These are phyloP conservation scores for Abortiporus biennis DNA, from an alignment of 1,284 basidiomycete species.

Conservation along the genomic window DNA sequence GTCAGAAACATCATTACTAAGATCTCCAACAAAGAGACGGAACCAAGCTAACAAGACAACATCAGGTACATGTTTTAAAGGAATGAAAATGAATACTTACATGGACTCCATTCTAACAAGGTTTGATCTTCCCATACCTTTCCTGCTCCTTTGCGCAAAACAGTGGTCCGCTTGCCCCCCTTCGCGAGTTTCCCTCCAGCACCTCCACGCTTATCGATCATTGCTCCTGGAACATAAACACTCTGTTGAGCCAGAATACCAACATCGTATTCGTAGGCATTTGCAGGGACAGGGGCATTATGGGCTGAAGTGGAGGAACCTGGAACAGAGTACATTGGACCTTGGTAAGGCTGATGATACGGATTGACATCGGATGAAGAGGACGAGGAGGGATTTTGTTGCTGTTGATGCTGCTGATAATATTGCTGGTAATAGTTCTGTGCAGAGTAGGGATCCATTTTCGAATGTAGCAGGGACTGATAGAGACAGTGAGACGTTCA, in stretches of 20 bases:
- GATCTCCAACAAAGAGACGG: slow-evolving; percentile 94
- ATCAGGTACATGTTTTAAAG: slow-evolving; percentile 4
- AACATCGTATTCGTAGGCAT: slow-evolving; percentile 85
- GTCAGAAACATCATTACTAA: slow-evolving; percentile 98
- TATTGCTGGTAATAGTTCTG: slow-evolving; percentile 40
- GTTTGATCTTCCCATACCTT: slow-evolving; percentile 99
- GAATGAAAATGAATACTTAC: slow-evolving; percentile 45
- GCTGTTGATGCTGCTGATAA: slow-evolving; percentile 40
- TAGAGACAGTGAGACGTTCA: neutral
- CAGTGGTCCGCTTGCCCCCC: slow-evolving; percentile 91
- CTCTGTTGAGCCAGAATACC: slow-evolving; percentile 83
- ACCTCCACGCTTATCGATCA: slow-evolving; percentile 80
- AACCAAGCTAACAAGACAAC: slow-evolving; percentile 74
- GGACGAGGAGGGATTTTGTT: slow-evolving; percentile 35
- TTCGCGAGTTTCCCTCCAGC: slow-evolving; percentile 81
- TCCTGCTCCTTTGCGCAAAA: slow-evolving; percentile 90
- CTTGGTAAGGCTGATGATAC: slow-evolving; percentile 72
- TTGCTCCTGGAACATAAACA: slow-evolving; percentile 83
- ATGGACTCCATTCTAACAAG: slow-evolving; percentile 94
- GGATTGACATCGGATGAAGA: slow-evolving; percentile 63
- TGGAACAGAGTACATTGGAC: slow-evolving; percentile 64
- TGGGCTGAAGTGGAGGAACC: slow-evolving; percentile 59
- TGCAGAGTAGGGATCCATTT: slow-evolving; percentile 40
- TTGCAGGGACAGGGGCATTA: slow-evolving; percentile 77
- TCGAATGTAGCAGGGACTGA: slow-evolving; percentile 4